These are phyloP conservation scores for Pyrenophora teres DNA, from an alignment of 2,329 filamentous ascomycete genomes.

Conservation along the genomic window DNA sequence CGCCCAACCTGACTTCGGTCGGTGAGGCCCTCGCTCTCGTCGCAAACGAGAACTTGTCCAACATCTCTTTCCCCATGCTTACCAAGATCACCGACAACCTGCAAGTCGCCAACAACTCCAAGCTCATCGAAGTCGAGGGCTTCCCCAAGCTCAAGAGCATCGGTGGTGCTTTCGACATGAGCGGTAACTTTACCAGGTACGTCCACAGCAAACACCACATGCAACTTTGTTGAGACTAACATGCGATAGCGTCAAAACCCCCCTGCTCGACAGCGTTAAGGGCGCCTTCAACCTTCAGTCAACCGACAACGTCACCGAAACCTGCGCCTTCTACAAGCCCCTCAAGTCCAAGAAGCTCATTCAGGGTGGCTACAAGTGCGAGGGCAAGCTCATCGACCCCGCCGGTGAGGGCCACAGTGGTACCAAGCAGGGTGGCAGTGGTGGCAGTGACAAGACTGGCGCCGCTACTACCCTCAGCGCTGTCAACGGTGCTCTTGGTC, in stretches of 20 bases:
- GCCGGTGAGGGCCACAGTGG: slow-evolving; percentile 44
- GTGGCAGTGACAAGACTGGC: slow-evolving; percentile 32
- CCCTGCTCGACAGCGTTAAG: slow-evolving; percentile 54
- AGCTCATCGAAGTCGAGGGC: slow-evolving; percentile 65
- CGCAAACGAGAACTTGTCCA: slow-evolving; percentile 63
- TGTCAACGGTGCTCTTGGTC: slow-evolving; percentile 48
- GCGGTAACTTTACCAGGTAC: slow-evolving; percentile 82
- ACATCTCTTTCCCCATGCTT: slow-evolving; percentile 76
- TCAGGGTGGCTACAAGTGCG: slow-evolving; percentile 51
- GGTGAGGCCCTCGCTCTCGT: slow-evolving; percentile 63
- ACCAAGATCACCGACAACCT: slow-evolving; percentile 75
- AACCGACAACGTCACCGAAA: slow-evolving; percentile 46
- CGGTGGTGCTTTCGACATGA: slow-evolving; percentile 79
- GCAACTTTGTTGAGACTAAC: slow-evolving; percentile 36
- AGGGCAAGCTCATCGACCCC: slow-evolving; percentile 46
- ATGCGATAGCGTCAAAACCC: slow-evolving; percentile 67
- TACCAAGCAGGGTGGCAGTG: slow-evolving; percentile 29
- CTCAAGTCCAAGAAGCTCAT: slow-evolving; percentile 50
- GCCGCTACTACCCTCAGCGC: slow-evolving; percentile 51
- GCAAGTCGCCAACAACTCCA: slow-evolving; percentile 88
- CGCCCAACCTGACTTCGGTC: slow-evolving; percentile 73
- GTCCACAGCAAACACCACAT: slow-evolving; percentile 43
- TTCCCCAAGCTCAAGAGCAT: slow-evolving; percentile 73
- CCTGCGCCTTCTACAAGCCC: slow-evolving; percentile 53
- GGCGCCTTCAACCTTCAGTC: slow-evolving; percentile 59